Base-by-base conservation (phyloP, 345 rosid genomes). In the Murraya koenigii region DNA sequence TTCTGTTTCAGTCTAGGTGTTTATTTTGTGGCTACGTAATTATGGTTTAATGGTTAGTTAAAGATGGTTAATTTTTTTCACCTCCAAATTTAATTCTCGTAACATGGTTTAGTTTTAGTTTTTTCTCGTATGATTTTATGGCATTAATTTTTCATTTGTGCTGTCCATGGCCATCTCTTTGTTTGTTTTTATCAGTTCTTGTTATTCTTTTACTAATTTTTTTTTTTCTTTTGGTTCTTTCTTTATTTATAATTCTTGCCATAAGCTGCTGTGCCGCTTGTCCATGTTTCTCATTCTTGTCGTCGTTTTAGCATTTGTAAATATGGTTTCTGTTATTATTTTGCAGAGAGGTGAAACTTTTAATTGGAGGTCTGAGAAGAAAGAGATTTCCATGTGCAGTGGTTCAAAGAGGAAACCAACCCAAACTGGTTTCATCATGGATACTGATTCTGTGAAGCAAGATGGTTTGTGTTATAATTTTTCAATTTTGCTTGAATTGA, bases 401-500 rank as follows among this genome's bases (percentile, higher is more conserved):
- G 81, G 80, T 47, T 74, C 86, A 8, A 81, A 84, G 65, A 77
- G 77, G 77, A 85, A 82, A 72, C 76, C 79, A 49, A 69, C 75
- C 64, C 79, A 80, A 66, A 38, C 82, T 30, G 75, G 74, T 71
- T 33, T 54, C 7, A 3, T 38, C 55, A 84, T 83, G 89, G 87
- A 82, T 82, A 79, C 82, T 76, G 82, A 70, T 33, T 78, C 82
- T 68, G 70, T 73, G 11, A 80, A 83, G 71, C 79, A 75, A 83
- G 81, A 78, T 75, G 81, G 80, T 54, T 19, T 80, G 62, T 61
- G 77, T 67, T 72, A 61, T 67, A 85, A 86, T 75, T 83, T 82
- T 67, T 88, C 95, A 2, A 69, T 82, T 75, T 75, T 95, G 84
- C 91, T 92, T 0, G 98, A 95, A 78, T 69, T 89, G 47, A 78